Percentiles rank a stretch among this genome's conserved stretches.
phyloP scores from a whole-genome alignment of 2,329 filamentous ascomycete genomes.

The Truncatella angustata region DNA sequence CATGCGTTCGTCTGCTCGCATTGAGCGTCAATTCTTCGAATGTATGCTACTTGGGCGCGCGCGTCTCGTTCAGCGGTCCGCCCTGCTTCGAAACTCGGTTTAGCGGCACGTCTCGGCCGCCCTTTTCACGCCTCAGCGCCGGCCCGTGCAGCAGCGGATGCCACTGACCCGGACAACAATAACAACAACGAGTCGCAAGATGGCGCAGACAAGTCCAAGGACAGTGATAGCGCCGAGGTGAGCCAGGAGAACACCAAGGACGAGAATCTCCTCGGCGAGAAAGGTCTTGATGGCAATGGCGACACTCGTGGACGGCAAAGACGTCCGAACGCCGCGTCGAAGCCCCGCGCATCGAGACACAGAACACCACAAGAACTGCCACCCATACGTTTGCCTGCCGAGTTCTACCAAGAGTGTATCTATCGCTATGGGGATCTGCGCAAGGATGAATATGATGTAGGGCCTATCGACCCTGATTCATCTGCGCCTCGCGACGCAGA shows the following conservation, averaged over 20 bases:
- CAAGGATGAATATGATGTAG: not conserved
- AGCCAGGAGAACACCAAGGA: constrained; percentile 13
- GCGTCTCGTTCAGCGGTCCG: constrained; percentile 27
- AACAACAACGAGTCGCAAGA: constrained; percentile 15
- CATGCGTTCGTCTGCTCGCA: constrained; percentile 29
- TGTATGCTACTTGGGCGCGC: constrained; percentile 29
- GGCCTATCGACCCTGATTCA: not conserved
- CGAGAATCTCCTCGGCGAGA: constrained; percentile 23
- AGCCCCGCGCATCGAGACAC: constrained; percentile 20
- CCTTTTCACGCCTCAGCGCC: constrained; percentile 21
- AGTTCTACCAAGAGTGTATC: constrained; percentile 55
- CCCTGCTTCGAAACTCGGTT: constrained; percentile 14
- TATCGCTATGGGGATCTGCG: constrained; percentile 31
- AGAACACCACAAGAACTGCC: constrained; percentile 42
- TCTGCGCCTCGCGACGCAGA: not conserved
- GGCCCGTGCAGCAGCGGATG: constrained; percentile 12
- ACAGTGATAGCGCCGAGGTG: constrained; percentile 5
- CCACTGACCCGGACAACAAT: constrained; percentile 13
- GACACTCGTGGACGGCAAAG: constrained; percentile 25
- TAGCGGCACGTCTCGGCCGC: constrained; percentile 16
- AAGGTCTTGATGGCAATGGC: constrained; percentile 12
- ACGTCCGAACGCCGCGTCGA: constrained; percentile 17
- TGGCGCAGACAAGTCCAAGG: constrained; percentile 19
- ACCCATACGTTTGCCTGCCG: constrained; percentile 53
- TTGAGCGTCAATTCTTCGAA: constrained; percentile 30